Percentiles rank a stretch among this genome's conserved stretches.
Evolutionary conservation across 208 protist genomes (phyloP).

Genomic region (Acanthamoeba sp.): DNA sequence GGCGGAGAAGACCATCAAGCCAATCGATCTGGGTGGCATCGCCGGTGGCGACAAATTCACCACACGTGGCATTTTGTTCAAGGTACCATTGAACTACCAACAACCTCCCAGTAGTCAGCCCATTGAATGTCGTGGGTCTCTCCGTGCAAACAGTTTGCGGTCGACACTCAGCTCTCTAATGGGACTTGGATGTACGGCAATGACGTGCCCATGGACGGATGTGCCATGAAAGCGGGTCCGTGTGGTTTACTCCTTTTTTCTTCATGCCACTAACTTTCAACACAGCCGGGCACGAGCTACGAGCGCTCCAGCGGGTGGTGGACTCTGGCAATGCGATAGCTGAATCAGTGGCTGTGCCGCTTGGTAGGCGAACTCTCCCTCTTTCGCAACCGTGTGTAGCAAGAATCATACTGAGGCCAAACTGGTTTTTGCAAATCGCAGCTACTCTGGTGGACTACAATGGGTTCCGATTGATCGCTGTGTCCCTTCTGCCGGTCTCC

Average conservation of each 20-base stretch:
- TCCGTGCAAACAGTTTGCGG: neutral
- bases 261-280: neutral
- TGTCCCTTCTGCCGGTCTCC: constrained; percentile 12
- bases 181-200: constrained; percentile 44
- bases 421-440: neutral
- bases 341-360: neutral
- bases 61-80: constrained; percentile 1
- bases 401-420: neutral
- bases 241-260: neutral
- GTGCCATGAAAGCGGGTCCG: constrained; percentile 46
- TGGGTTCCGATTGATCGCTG: constrained; percentile 25
- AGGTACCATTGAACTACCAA: neutral
- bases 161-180: neutral
- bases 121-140: neutral
- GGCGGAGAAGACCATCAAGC: constrained; percentile 60
- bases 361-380: neutral
- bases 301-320: neutral
- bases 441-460: constrained; percentile 49
- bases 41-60: constrained; percentile 72
- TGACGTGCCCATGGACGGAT: neutral
- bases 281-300: constrained; percentile 27
- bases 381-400: neutral
- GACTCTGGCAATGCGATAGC: neutral
- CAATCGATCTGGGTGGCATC: constrained; percentile 7
- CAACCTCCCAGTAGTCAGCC: neutral